A percentile compares a stretch with the other conserved stretches of the same genome.
Conservation (phyloP, 1,139 yeast species). For the Arxiozyma telluris region DNA sequence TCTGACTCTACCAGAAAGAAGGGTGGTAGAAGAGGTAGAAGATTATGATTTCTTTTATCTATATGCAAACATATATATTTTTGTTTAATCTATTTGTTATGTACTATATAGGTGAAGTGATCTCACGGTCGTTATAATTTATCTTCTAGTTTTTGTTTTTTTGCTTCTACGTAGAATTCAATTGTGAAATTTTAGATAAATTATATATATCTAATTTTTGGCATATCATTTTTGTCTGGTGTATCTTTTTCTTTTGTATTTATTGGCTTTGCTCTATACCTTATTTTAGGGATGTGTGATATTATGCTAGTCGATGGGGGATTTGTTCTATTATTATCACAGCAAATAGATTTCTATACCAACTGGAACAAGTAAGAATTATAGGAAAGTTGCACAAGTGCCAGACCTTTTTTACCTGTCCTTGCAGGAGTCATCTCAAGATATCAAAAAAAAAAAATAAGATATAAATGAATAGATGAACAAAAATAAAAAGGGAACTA, state of each 20-base stretch:
- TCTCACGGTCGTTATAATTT: no score
- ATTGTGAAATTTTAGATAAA: neutral
- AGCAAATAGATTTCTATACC: no score
- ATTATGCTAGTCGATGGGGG: neutral
- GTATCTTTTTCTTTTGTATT: neutral
- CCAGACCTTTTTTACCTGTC: no score
- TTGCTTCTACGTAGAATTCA: neutral
- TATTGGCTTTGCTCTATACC: neutral
- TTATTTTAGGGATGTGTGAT: neutral
- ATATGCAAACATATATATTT: neutral
- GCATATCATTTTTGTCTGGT: no score
- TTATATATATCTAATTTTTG: neutral
- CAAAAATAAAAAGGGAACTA: no score
- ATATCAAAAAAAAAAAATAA: no score
- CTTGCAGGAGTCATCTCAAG: no score
- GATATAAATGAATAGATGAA: no score
- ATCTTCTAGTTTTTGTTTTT: neutral
- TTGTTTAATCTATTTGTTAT: neutral
- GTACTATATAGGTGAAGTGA: neutral
- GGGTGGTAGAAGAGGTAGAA: conserved; percentile 99
- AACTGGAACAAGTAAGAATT: no score
- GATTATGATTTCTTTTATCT: conserved; percentile 59
- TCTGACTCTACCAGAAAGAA: conserved; percentile 99
- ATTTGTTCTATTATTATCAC: no score
- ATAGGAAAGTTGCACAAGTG: no score